phyloP scores from a whole-genome alignment of 2,329 filamentous ascomycete species.

The Epichloe sylvatica region DNA sequence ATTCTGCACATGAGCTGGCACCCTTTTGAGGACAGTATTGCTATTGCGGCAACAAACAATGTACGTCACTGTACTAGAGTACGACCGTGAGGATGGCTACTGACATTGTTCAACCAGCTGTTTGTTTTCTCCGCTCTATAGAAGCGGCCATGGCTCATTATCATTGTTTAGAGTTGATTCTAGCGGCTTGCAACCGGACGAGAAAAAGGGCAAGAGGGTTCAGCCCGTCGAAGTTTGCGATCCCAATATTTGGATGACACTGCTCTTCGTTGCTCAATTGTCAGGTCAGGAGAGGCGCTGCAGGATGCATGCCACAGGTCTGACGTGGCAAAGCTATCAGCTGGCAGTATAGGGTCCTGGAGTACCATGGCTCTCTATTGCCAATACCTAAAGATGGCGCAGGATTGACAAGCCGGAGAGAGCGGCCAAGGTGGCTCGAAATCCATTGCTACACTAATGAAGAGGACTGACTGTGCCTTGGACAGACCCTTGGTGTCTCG shows the following conservation, averaged over 20 bases:
- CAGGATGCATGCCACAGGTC: conserved; percentile 1
- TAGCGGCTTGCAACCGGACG: background rate
- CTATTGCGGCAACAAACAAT: conserved; percentile 98
- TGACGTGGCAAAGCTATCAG: background rate
- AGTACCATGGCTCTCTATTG: background rate
- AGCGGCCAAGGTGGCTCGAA: background rate
- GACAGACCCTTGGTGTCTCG: background rate
- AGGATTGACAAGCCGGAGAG: background rate
- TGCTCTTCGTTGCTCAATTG: background rate
- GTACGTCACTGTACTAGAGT: conserved; percentile 42
- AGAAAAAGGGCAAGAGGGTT: background rate
- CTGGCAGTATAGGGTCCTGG: background rate
- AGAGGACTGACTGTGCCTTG: background rate
- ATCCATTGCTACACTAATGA: background rate
- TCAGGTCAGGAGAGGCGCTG: background rate
- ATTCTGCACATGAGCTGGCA: conserved; percentile 99
- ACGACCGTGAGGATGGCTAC: background rate
- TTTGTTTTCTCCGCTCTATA: conserved; percentile 70
- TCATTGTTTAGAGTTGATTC: conserved; percentile 1
- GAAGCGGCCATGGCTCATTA: background rate
- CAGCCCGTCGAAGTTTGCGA: background rate
- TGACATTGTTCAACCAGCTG: conserved; percentile 33
- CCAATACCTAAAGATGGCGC: background rate
- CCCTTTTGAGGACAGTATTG: conserved; percentile 98
- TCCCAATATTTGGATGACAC: background rate